Evolutionary conservation across 768 basidiomycete genomes (phyloP).

Genomic region (Boletellus sp.): DNA sequence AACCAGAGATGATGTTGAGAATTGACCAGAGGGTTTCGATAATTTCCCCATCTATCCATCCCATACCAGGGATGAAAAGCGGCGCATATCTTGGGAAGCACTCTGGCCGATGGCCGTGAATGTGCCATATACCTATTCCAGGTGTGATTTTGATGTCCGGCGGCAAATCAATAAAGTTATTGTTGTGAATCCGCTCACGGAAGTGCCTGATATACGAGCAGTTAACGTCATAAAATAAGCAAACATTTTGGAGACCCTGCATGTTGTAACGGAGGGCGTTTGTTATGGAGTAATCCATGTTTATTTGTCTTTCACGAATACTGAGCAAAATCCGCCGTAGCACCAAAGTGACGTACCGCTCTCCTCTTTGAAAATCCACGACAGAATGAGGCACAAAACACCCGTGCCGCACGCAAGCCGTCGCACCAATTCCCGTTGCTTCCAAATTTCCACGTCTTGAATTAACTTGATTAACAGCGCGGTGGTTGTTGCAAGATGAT

Average conservation of each 20-base stretch:
- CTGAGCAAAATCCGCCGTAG: no score
- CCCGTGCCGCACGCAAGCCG: background rate
- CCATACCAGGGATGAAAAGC: conserved; percentile 27
- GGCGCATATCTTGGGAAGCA: conserved; percentile 27
- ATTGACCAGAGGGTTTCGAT: conserved; percentile 33
- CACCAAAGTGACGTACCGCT: background rate
- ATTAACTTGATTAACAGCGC: conserved; percentile 1
- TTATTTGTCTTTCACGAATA: conserved; percentile 30
- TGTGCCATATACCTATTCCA: conserved; percentile 29
- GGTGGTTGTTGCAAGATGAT: background rate
- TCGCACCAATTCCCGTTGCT: background rate
- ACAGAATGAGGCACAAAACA: conserved; percentile 24
- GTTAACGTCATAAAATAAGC: conserved; percentile 30
- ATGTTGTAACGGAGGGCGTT: conserved; percentile 14
- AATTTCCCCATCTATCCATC: conserved; percentile 31
- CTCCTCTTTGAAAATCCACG: background rate
- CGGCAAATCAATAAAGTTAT: background rate
- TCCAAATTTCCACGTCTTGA: background rate
- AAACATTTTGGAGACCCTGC: background rate
- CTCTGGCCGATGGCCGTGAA: conserved; percentile 25
- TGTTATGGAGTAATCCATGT: conserved; percentile 28
- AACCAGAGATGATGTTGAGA: conserved; percentile 26
- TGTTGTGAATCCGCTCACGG: background rate
- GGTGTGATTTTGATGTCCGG: conserved; percentile 3
- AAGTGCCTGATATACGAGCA: conserved; percentile 28